A percentile compares a stretch with the other conserved stretches of the same genome.
Conservation (phyloP, 768 basidiomycete genomes). For the Boletellus sp. region DNA sequence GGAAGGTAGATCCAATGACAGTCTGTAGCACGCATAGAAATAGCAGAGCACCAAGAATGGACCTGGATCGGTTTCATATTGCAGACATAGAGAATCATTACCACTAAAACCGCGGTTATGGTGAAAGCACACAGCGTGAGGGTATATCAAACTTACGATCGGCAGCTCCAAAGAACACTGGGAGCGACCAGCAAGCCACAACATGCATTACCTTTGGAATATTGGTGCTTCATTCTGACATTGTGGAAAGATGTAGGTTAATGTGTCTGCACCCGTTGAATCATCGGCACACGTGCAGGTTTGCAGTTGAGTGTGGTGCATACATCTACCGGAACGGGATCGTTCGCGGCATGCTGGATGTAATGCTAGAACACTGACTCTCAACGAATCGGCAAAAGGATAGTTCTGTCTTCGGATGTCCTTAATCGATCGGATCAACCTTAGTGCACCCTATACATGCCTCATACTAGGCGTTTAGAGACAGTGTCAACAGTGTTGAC, state of each 20-base stretch:
- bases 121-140: no score
- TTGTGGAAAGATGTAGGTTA: neutral
- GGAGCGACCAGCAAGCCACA: neutral
- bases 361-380: neutral
- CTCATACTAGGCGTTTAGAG: neutral
- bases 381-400: neutral
- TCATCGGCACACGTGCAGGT: neutral
- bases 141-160: neutral
- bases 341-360: neutral
- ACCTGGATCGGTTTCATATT: neutral
- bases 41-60: neutral
- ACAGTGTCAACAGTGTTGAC: neutral
- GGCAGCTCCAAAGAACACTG: neutral
- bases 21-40: no score
- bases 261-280: neutral
- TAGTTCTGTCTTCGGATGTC: neutral
- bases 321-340: neutral
- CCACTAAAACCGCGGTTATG: neutral
- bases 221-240: neutral
- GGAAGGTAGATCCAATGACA: neutral
- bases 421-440: neutral
- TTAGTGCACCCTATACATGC: neutral
- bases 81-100: neutral
- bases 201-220: neutral
- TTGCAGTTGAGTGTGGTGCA: neutral